Percentiles rank a stretch among this genome's conserved stretches.
Evolutionary conservation across 257 asterid species (phyloP).

Genomic region (Lycium barbarum): DNA sequence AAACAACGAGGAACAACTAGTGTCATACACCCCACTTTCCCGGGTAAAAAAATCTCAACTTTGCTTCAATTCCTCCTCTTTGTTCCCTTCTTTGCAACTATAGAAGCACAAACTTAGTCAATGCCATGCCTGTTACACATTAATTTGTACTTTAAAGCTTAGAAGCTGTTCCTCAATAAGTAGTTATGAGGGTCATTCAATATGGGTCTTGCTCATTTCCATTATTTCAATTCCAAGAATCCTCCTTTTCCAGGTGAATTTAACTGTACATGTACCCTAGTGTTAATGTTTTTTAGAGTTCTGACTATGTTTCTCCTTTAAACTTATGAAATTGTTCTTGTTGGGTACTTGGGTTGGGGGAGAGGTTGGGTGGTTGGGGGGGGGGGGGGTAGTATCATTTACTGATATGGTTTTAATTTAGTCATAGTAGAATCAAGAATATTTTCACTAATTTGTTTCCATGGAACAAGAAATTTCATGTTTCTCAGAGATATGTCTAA

Average conservation of each 20-base stretch:
- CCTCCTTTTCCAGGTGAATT: slow-evolving; percentile 26
- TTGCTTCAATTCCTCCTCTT: not conserved
- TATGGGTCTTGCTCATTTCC: slow-evolving; percentile 24
- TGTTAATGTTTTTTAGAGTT: not conserved
- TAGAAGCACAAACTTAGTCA: not conserved
- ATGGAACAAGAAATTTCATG: slow-evolving; percentile 21
- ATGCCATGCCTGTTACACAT: slow-evolving; percentile 16
- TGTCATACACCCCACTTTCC: not conserved
- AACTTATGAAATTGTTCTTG: not conserved
- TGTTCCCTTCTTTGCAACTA: not conserved
- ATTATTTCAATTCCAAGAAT: not conserved
- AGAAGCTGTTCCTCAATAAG: not conserved
- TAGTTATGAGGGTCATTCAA: slow-evolving; percentile 25
- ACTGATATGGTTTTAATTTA: not conserved
- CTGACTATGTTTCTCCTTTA: not conserved
- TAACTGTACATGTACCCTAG: not conserved
- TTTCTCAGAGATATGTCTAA: not conserved
- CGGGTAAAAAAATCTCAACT: not conserved
- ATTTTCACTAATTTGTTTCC: not conserved
- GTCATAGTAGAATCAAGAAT: not conserved
- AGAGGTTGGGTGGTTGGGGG: no score
- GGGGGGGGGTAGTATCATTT: not conserved
- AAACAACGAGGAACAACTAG: not conserved
- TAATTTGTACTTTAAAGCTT: not conserved
- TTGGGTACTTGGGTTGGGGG: not conserved